These are phyloP conservation scores for Afroboletus lepidellus DNA, from an alignment of 1,284 basidiomycete species.

Conservation along the genomic window DNA sequence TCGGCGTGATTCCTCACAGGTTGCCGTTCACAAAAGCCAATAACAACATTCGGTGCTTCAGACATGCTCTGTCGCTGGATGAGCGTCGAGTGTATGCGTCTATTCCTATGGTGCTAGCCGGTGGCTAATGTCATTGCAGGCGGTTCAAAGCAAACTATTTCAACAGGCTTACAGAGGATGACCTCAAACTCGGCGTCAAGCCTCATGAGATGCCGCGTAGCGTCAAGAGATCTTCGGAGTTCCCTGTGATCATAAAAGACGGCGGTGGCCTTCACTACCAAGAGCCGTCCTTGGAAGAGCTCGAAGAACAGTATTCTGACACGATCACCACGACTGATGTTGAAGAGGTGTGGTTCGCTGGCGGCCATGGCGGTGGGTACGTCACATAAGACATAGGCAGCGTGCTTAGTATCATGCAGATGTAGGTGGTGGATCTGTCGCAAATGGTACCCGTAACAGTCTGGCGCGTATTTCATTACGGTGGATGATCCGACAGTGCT, in stretches of 20 bases:
- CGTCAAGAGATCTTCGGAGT: slow-evolving; percentile 3
- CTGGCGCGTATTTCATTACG: slow-evolving; percentile 52
- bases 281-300: slow-evolving; percentile 18
- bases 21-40: slow-evolving; percentile 53
- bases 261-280: slow-evolving; percentile 9
- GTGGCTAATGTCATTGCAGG: slow-evolving; percentile 13
- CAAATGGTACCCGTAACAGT: slow-evolving; percentile 40
- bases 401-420: slow-evolving; percentile 31
- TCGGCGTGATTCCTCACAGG: slow-evolving; percentile 54
- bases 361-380: slow-evolving; percentile 36
- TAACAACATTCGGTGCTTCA: slow-evolving; percentile 47
- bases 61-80: slow-evolving; percentile 56
- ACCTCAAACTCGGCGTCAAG: slow-evolving; percentile 41
- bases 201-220: slow-evolving; percentile 44
- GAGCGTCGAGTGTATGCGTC: slow-evolving; percentile 43
- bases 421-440: slow-evolving; percentile 50
- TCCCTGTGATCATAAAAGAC: neutral
- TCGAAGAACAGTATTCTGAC: slow-evolving; percentile 23
- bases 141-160: slow-evolving; percentile 51
- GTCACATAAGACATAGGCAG: too few species aligned
- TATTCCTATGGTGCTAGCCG: neutral
- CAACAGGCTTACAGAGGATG: slow-evolving; percentile 34
- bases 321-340: slow-evolving; percentile 31
- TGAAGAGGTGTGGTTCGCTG: slow-evolving; percentile 57
- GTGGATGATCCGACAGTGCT: slow-evolving; percentile 60